Evolutionary conservation across 768 basidiomycete genomes (phyloP).

Genomic region (Lyophyllum decastes): DNA sequence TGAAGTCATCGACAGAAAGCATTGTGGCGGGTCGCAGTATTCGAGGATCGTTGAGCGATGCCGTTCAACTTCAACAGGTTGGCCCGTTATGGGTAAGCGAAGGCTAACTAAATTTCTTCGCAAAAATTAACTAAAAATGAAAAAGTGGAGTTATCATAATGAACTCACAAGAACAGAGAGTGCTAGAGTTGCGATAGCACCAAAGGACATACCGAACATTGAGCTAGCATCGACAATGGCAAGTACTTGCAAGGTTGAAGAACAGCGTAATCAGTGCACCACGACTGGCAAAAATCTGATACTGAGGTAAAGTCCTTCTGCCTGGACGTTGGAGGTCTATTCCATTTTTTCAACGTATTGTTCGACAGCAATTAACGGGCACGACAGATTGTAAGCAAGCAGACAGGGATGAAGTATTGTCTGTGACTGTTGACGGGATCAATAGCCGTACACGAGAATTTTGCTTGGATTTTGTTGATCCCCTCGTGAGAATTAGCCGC

Average conservation of each 20-base stretch:
- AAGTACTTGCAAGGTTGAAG: too few species aligned
- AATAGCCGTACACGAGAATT: not conserved
- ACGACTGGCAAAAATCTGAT: too few species aligned
- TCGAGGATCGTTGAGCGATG: not conserved
- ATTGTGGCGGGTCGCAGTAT: slow-evolving; percentile 1
- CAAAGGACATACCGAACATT: too few species aligned
- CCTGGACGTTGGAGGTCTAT: too few species aligned
- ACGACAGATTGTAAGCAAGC: too few species aligned
- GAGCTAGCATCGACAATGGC: too few species aligned
- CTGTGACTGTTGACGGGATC: not conserved
- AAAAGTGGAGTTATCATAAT: not conserved
- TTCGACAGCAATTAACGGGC: too few species aligned
- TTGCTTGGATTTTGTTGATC: slow-evolving; percentile 17
- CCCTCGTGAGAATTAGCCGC: slow-evolving; percentile 23
- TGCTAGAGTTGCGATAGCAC: too few species aligned
- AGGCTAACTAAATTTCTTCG: not conserved
- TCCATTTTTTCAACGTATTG: too few species aligned
- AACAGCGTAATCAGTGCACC: too few species aligned
- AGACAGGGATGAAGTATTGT: too few species aligned
- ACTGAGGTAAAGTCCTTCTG: too few species aligned
- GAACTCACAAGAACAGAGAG: not conserved
- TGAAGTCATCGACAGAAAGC: slow-evolving; percentile 38
- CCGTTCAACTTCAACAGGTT: not conserved
- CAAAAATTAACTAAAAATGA: not conserved
- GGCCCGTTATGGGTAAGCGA: not conserved